A percentile compares a stretch with the other conserved stretches of the same genome.
Evolutionary conservation across 1,284 basidiomycete species (phyloP).

Genomic region (Tremellales sp.): DNA sequence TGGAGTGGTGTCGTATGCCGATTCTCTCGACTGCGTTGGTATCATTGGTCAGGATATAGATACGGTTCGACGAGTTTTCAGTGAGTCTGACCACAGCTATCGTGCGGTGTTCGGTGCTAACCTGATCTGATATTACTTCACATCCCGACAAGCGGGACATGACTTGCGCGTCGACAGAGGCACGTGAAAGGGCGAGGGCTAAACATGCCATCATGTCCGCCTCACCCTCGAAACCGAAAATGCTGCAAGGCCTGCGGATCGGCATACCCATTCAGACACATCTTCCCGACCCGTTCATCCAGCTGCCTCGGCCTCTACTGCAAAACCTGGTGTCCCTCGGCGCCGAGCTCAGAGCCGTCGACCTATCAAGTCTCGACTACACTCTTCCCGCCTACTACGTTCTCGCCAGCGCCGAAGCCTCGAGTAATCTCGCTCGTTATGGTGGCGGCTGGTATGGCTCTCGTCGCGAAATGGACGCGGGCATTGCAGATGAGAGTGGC

Average conservation of each 20-base stretch:
- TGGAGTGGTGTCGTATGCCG: constrained; percentile 90
- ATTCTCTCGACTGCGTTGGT: constrained; percentile 92
- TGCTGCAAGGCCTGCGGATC: constrained; percentile 28
- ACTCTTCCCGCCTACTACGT: constrained; percentile 94
- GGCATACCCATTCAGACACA: constrained; percentile 34
- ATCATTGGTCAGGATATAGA: constrained; percentile 62
- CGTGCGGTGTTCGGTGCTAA: too few species aligned
- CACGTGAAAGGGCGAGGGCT: constrained; percentile 16
- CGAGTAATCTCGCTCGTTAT: constrained; percentile 85
- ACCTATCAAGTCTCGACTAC: constrained; percentile 69
- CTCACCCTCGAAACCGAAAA: background rate
- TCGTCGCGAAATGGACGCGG: constrained; percentile 54
- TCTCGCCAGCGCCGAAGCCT: constrained; percentile 88
- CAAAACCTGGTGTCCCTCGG: constrained; percentile 57
- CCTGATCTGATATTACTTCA: too few species aligned
- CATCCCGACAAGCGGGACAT: constrained; percentile 71
- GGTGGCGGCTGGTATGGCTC: constrained; percentile 67
- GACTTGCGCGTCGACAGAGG: constrained; percentile 61
- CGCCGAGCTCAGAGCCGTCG: constrained; percentile 67
- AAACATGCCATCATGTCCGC: background rate
- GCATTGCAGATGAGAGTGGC: constrained; percentile 51
- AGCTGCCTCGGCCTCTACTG: constrained; percentile 48
- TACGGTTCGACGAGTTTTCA: constrained; percentile 58
- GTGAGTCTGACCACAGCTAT: constrained; percentile 53
- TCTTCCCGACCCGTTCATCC: constrained; percentile 18